Percentiles rank a stretch among this genome's conserved stretches.
Evolutionary conservation across 805 yeast species (phyloP).

Genomic region (Candida sakaeoensis): DNA sequence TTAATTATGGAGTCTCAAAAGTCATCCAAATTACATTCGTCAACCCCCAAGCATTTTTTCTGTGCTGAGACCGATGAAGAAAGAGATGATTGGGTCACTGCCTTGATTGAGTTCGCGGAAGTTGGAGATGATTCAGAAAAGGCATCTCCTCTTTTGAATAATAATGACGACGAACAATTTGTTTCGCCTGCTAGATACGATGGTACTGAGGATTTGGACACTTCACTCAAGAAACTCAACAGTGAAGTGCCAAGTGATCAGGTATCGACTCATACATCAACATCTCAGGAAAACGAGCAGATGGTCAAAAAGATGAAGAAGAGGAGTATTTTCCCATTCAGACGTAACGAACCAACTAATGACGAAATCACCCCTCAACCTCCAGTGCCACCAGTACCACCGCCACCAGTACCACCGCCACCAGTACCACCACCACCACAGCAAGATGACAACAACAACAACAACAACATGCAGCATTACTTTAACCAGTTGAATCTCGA

Average conservation of each 20-base stretch:
- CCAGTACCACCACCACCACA: constrained; percentile 1
- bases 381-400: constrained; percentile 1
- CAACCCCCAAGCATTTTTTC: constrained; percentile 54
- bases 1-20: constrained; percentile 47
- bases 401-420: not conserved
- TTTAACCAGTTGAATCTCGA: constrained; percentile 35
- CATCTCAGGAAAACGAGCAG: constrained; percentile 5
- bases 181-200: constrained; percentile 8
- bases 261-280: constrained; percentile 3
- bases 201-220: constrained; percentile 5
- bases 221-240: constrained; percentile 4
- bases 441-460: constrained; percentile 13
- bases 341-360: constrained; percentile 6
- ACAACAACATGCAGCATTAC: constrained; percentile 20
- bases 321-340: constrained; percentile 59
- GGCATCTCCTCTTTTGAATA: constrained; percentile 6
- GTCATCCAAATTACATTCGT: constrained; percentile 24
- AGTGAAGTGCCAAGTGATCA: constrained; percentile 5
- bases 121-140: constrained; percentile 7
- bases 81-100: constrained; percentile 67
- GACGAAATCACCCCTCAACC: constrained; percentile 4
- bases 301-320: constrained; percentile 43
- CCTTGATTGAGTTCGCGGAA: constrained; percentile 33
- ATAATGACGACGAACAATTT: constrained; percentile 2
- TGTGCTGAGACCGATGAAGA: constrained; percentile 80